phyloP scores from a whole-genome alignment of 2,329 filamentous ascomycete genomes.

The Cladorrhinum sp. region DNA sequence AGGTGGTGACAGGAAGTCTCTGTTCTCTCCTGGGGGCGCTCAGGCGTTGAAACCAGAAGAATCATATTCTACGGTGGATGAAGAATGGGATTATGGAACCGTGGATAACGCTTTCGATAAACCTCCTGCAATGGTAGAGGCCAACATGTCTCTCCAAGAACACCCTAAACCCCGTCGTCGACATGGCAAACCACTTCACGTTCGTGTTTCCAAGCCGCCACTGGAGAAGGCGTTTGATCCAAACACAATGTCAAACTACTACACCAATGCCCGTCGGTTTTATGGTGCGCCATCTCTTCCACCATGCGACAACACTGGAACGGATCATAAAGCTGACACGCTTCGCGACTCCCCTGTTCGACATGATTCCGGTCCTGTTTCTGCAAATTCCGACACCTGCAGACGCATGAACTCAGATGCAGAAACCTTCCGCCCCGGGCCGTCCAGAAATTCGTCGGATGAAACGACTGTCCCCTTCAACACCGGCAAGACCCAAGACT shows the following conservation, averaged over 20 bases:
- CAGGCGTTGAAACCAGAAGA: slow-evolving; percentile 48
- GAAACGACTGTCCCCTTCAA: slow-evolving; percentile 54
- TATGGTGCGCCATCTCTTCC: slow-evolving; percentile 50
- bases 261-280: slow-evolving; percentile 61
- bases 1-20: slow-evolving; percentile 66
- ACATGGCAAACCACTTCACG: slow-evolving; percentile 51
- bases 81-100: slow-evolving; percentile 67
- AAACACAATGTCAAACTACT: slow-evolving; percentile 62
- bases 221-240: slow-evolving; percentile 65
- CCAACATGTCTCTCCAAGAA: slow-evolving; percentile 51
- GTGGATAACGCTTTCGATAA: slow-evolving; percentile 59
- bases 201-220: slow-evolving; percentile 52
- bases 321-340: slow-evolving; percentile 19
- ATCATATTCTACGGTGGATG: slow-evolving; percentile 46
- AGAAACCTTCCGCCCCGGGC: slow-evolving; percentile 37
- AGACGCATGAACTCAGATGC: neutral
- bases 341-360: slow-evolving; percentile 58
- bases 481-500: slow-evolving; percentile 44
- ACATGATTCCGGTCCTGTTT: slow-evolving; percentile 27
- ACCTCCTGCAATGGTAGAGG: slow-evolving; percentile 55
- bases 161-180: slow-evolving; percentile 47
- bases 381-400: neutral
- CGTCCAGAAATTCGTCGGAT: slow-evolving; percentile 47
- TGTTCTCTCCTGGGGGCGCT: slow-evolving; percentile 59
- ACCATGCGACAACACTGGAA: slow-evolving; percentile 29